Base-by-base conservation (phyloP, 2,329 filamentous ascomycete genomes). In the Diaporthe amygdali region DNA sequence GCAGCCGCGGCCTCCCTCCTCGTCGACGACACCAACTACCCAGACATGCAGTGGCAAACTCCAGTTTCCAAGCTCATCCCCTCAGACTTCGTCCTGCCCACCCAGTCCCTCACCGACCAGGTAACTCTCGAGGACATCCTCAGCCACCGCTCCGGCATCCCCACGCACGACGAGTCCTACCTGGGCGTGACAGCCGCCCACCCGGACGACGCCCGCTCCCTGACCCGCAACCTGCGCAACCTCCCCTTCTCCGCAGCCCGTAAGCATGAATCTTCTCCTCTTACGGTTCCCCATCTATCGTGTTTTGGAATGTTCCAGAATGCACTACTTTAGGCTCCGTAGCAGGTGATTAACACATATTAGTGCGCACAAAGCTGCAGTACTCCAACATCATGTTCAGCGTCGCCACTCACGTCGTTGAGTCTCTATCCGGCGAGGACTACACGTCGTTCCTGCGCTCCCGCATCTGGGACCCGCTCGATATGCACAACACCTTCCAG, bases 351-450 rank as follows among this genome's bases (percentile, higher is more conserved):
- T n/a, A n/a, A n/a, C n/a, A n/a, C n/a, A n/a, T n/a, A n/a, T n/a
- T n/a, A n/a, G n/a, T 54, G 39, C 47, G 49, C 37, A 54, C 47
- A 1, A 67, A 46, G 49, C 30, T 27, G 37, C 47, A 32, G 37
- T 67, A 67, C 34, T 67, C 64, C 32, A 67, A 67, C 64, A 51
- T 54, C 49, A 54, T 67, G 64, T 67, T 54, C 46, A 39, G 3
- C 34, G 64, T 44, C 39, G 64, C 51, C 17, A 54, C 64, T 6
- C 64, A 54, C 47, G 27, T 34, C 25, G 51, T 67, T 25, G 64
- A 67, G 49, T 4, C 49, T 20, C 20, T 32, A 2, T 44, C 49
- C 17, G 10, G 10, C 0, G 47, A 67, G 49, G 34, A 39, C 27
- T 52, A 54, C 64, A 41, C 34, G 20, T 3, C 25, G 1, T 67